Base-by-base conservation (phyloP, 2,329 filamentous ascomycete genomes). In the Curvularia hawaiiensis region DNA sequence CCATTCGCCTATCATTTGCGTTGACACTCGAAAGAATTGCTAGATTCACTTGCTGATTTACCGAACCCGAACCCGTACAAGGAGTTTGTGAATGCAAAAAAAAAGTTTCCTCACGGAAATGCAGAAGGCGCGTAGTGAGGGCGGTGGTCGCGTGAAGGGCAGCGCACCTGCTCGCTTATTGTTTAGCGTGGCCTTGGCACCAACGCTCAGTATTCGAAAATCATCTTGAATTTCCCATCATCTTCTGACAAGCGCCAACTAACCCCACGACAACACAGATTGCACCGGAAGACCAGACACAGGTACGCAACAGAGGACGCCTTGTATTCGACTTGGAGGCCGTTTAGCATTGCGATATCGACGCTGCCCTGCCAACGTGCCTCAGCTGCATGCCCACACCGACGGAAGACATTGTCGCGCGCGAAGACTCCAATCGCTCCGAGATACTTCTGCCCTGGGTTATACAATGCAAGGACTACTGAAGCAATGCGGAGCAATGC, bases 241-340 rank as follows among this genome's bases (percentile, higher is more conserved):
- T 65, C 54, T 54, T 62, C 52, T 63, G 65, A 70, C 66, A 64
- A 66, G 62, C 62, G 59, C 62, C 59, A 55, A 70, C 67, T 69
- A 69, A 68, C 68, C 67, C 66, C 64, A 71, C 68, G 64, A 69
- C 70, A 66, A 72, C 68, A 65, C 67, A 66, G 64, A 66, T 73
- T 74, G 72, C 72, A 66, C 66, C 66, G 69, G 73, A 71, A 74
- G 72, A 65, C 72, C 61, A 66, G 67, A 68, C 62, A 63, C 66
- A 75, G 73, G 73, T 75, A 69, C 64, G 72, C 66, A 60, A 24
- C 47, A 52, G 46, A 56, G 26, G 46, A 59, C 59, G 55, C 54
- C 49, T 58, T 58, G 43, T 41, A 20, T 3, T 52, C 52, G 50
- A 47, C 41, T 49, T 50, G 54, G 58, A 61, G 54, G 44, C 56